Percentiles rank a stretch among this genome's conserved stretches.
Conservation (phyloP, 164 flowering plant genomes). For the Stephania cephalantha region DNA sequence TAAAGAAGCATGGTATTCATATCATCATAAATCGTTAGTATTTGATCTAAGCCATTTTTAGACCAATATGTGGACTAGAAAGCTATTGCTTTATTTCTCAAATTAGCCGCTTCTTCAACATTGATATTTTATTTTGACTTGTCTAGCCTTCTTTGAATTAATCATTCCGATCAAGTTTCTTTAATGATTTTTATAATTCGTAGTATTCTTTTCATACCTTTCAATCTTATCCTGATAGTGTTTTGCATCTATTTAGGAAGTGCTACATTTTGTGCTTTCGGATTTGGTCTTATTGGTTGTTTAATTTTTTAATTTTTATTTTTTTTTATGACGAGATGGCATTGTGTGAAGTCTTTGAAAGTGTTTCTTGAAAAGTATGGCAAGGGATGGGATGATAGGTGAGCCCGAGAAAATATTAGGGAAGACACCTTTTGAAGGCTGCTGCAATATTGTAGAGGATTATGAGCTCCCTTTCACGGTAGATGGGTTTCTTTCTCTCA, state of each 20-base stretch:
- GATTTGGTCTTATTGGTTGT: background rate
- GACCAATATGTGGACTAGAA: background rate
- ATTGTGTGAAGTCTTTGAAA: constrained; percentile 59
- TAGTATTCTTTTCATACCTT: no score
- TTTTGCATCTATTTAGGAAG: background rate
- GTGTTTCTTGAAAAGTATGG: constrained; percentile 59
- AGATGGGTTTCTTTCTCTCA: constrained; percentile 61
- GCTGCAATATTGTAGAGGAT: constrained; percentile 65
- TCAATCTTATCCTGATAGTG: no score
- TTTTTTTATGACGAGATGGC: constrained; percentile 47
- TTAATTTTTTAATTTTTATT: no score
- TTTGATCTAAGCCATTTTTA: background rate
- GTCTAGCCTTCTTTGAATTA: background rate
- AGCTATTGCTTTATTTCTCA: background rate
- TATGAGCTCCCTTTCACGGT: constrained; percentile 64
- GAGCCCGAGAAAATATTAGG: constrained; percentile 54
- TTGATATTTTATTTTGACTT: background rate
- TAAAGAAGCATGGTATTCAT: no score
- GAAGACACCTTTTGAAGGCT: constrained; percentile 69
- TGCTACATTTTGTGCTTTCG: background rate
- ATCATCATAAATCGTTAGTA: background rate
- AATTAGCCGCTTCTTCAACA: background rate
- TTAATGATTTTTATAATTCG: no score
- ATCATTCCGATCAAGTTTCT: background rate
- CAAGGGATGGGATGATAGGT: constrained; percentile 79